Evolutionary conservation across 306 rosid species (phyloP).

Genomic region (Abrus precatorius): DNA sequence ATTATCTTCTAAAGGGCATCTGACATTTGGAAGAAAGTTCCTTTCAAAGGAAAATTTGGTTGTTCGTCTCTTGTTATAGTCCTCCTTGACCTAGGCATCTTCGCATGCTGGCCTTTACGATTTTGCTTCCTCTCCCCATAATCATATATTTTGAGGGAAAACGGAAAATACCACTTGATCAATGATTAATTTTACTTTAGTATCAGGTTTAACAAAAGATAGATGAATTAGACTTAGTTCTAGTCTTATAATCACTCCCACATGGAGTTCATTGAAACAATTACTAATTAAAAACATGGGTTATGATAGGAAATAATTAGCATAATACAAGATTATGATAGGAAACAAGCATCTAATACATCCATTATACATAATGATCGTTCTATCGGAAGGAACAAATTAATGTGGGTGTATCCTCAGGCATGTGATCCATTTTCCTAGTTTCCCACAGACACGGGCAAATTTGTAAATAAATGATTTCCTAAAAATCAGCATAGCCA

Average conservation of each 20-base stretch:
- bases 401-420: background rate
- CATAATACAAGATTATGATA: slow-evolving; percentile 5
- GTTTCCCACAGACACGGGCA: background rate
- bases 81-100: no score
- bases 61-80: no score
- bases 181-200: background rate
- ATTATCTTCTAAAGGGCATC: no score
- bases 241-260: background rate
- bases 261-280: background rate
- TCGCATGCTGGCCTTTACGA: background rate
- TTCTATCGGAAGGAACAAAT: background rate
- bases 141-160: background rate
- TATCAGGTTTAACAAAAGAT: background rate
- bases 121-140: background rate
- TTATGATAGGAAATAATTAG: background rate
- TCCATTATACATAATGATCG: background rate
- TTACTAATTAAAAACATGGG: background rate
- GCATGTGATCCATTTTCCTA: slow-evolving; percentile 26
- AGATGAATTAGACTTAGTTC: background rate
- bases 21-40: no score
- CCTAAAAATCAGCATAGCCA: slow-evolving; percentile 44
- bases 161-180: background rate
- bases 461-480: background rate
- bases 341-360: slow-evolving; percentile 29
- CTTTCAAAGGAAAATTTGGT: no score